These are phyloP conservation scores for Penicillium polonicum DNA, from an alignment of 2,329 filamentous ascomycete species.

Conservation along the genomic window DNA sequence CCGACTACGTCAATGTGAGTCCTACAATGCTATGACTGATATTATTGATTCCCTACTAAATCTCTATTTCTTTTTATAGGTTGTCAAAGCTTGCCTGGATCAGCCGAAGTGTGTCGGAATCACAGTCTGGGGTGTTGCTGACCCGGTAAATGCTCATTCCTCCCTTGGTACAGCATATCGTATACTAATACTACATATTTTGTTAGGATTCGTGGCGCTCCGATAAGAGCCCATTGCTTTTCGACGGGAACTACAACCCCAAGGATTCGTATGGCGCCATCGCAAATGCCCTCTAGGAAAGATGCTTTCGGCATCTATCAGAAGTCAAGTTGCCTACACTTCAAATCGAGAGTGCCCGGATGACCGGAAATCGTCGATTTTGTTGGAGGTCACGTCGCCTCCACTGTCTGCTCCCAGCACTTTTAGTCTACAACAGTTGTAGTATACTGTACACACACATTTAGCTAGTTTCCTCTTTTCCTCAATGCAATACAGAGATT, in stretches of 20 bases:
- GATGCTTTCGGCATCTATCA: neutral
- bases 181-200: neutral
- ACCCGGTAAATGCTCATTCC: conserved; percentile 26
- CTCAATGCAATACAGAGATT: no score
- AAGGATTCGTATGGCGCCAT: conserved; percentile 14
- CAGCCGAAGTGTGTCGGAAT: conserved; percentile 63
- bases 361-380: no score
- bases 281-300: conserved; percentile 2
- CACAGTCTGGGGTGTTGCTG: conserved; percentile 59
- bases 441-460: no score
- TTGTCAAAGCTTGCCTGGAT: conserved; percentile 57
- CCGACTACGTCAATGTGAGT: conserved; percentile 56
- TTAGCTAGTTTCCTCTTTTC: no score
- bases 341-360: no score
- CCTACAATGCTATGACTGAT: conserved; percentile 14
- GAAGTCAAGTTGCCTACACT: neutral
- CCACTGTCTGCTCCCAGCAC: no score
- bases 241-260: conserved; percentile 11
- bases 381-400: no score
- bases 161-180: neutral
- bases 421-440: no score
- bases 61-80: conserved; percentile 10
- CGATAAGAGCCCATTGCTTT: conserved; percentile 8
- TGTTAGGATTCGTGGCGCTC: conserved; percentile 15
- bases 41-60: conserved; percentile 16